Evolutionary conservation across 306 rosid genomes (phyloP), one percentile per base, ranked within the genome.

Genomic region (Pterocarpus macrocarpus): DNA sequence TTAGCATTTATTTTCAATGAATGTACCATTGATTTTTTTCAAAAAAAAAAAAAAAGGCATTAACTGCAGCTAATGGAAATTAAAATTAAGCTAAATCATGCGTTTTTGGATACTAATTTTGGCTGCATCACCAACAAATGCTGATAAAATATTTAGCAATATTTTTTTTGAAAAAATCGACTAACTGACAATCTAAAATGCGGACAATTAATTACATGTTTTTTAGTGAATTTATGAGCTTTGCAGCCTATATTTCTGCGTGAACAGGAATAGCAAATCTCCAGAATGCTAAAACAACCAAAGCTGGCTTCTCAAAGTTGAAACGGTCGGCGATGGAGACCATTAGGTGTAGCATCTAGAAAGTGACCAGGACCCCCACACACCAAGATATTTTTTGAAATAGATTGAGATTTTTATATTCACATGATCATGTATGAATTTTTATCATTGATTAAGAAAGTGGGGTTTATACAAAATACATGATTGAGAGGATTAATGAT

Each of bases 231-330:
- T 52, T 13, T 52, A 13, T 13, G 56, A 14, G 10, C 43, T 53
- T 66, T 65, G 57, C 5, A 28, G 67, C 14, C 13, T 12, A 44
- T 76, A 36, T 36, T 32, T 38, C 0, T 41, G 44, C 17, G 44
- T 13, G 50, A 67, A 77, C 6, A 7, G 5, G 15, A 50, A 64
- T 22, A 57, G 67, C 0, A 53, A 85, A 77, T 85, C 49, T 81
- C 36, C 68, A 41, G 77, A 72, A 53, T 28, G 73, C 34, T 63
- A 55, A 76, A 64, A 73, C 75, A 79, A 75, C 2, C 35, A 49
- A 79, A 82, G 47, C 2, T 61, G 80, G 82, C 14, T 73, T 73
- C 71, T 75, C n/a, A 2, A 2, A 50, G 74, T 47, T 56, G 77
- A 39, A 44, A 49, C 68, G 8, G 61, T 63, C 41, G 15, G n/a